phyloP scores from a whole-genome alignment of 345 rosid genomes.

The Adansonia digitata region DNA sequence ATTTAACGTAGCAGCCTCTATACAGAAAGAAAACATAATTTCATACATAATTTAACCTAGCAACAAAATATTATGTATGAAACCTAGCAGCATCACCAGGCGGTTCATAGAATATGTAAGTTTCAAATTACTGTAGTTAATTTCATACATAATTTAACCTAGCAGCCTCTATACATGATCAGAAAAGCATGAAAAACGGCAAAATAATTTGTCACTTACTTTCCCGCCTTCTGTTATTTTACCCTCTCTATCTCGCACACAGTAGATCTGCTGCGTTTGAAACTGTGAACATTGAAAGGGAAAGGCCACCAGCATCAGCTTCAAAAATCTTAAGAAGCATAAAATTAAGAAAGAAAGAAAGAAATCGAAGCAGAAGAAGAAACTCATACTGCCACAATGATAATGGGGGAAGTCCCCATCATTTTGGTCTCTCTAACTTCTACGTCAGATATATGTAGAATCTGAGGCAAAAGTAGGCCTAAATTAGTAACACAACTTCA shows the following conservation, averaged over 20 bases:
- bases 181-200: neutral
- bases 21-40: too few relatives aligned
- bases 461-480: constrained; percentile 34
- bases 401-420: constrained; percentile 83
- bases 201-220: constrained; percentile 31
- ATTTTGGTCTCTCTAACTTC: constrained; percentile 84
- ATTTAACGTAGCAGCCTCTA: neutral
- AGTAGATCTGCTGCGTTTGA: constrained; percentile 79
- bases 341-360: neutral
- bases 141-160: neutral
- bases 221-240: constrained; percentile 78
- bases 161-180: neutral
- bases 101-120: neutral
- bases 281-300: constrained; percentile 44
- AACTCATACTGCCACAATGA: constrained; percentile 59
- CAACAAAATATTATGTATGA: too few relatives aligned
- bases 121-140: neutral
- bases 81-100: neutral
- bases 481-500: constrained; percentile 1
- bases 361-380: neutral
- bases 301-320: neutral
- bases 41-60: too few relatives aligned
- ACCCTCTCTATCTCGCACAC: constrained; percentile 71
- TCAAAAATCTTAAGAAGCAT: neutral
- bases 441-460: constrained; percentile 84